Base-by-base conservation (phyloP, 371 early-diverging fungal genomes). In the Umbelopsis sp. region DNA sequence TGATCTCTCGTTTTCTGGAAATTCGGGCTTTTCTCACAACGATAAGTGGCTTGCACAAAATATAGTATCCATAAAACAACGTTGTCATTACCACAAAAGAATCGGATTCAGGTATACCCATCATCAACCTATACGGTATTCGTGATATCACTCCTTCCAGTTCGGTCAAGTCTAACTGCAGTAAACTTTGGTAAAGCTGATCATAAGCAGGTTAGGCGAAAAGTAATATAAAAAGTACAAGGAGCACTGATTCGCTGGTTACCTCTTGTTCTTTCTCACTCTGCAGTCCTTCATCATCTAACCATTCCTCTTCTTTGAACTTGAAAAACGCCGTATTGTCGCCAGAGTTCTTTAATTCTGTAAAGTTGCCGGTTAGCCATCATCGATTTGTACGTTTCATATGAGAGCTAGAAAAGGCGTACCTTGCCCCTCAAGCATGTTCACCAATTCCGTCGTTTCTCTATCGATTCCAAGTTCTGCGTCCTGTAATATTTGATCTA, bases 381-480 rank as follows among this genome's bases (percentile, higher is more conserved):
- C 29, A 29, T 29, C 0, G 29, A 4, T 29, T 29, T 29, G 29
- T 22, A 22, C 0, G 29, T 29, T 29, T 29, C 29, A 29, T 29
- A 3, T 29, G 41, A 41, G 12, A 41, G 12, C 41, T 41, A 41
- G 41, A 6, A 5, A 8, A 22, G 51, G 3, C 22, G 7, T 72
- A 77, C 83, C 80, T 70, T 63, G 69, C 18, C 76, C 67, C 46
- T 83, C 80, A 10, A 83, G 46, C 78, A 83, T 75, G 9, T 70
- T 67, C 6, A 81, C 79, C 3, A 83, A 65, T 65, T 83, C 74
- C 0, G 81, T 81, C 25, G 81, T 83, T 66, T 83, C 80, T 50
- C 84, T 76, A 66, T 83, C 84, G 51, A 83, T 78, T n/a, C 84
- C 84, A 52, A 79, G 29, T 44, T 79, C 84, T 14, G 79, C 80